phyloP scores from a whole-genome alignment of 1,284 basidiomycete species.

The Paramarasmius palmivorus region DNA sequence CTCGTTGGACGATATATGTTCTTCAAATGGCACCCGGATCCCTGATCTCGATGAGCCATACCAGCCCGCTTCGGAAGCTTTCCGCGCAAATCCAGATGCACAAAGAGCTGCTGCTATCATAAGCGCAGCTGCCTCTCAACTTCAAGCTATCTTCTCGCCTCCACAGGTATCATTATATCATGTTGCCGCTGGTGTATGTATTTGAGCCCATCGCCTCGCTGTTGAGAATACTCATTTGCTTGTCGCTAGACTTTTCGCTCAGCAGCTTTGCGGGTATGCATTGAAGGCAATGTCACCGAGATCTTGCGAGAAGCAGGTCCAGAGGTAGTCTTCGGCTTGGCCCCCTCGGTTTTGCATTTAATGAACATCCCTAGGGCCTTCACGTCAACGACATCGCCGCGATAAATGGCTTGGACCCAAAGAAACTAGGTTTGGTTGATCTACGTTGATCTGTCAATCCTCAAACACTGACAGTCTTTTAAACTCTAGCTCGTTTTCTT shows the following conservation, averaged over 20 bases:
- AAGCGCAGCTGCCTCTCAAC: conserved; percentile 11
- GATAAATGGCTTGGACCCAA: neutral
- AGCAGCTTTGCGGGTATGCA: conserved; percentile 1
- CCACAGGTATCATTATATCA: conserved; percentile 6
- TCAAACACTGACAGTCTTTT: neutral
- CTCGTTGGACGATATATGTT: neutral
- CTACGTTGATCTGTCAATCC: neutral
- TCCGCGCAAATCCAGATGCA: conserved; percentile 7
- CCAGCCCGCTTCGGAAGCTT: conserved; percentile 12
- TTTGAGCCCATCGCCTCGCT: neutral
- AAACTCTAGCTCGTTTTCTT: neutral
- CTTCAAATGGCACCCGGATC: conserved; percentile 4
- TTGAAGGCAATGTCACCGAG: conserved; percentile 2
- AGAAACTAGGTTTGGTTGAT: neutral
- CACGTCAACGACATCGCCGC: neutral
- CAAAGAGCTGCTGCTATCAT: conserved; percentile 6
- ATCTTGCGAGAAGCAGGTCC: conserved; percentile 1
- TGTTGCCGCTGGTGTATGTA: neutral
- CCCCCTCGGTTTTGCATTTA: neutral
- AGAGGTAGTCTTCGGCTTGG: neutral
- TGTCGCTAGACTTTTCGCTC: neutral
- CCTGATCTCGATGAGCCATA: conserved; percentile 10
- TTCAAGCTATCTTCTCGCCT: conserved; percentile 10
- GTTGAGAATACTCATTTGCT: neutral
- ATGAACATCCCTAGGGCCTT: neutral